These are phyloP conservation scores for Aspergillus quadrilineatus DNA, from an alignment of 2,329 filamentous ascomycete genomes.

Conservation along the genomic window DNA sequence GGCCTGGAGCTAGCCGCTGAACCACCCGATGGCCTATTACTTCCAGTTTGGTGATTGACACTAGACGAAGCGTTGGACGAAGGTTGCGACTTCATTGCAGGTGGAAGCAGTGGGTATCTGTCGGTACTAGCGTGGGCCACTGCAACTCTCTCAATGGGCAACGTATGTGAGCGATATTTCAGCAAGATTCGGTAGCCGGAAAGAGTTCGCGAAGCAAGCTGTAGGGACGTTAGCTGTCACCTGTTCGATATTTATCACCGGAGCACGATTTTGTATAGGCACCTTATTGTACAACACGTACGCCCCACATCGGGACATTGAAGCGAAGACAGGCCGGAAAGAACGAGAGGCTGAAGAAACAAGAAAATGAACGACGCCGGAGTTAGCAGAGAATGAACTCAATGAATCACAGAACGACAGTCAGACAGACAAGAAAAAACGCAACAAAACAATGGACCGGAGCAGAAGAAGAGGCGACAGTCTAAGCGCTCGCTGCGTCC, in stretches of 20 bases:
- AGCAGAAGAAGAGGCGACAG: neutral
- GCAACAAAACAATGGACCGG: neutral
- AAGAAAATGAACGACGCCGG: neutral
- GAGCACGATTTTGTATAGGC: neutral
- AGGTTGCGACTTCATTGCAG: slow-evolving; percentile 10
- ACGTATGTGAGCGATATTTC: neutral
- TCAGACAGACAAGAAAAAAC: neutral
- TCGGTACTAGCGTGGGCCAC: neutral
- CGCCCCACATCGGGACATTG: slow-evolving; percentile 20
- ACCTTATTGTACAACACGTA: slow-evolving; percentile 14
- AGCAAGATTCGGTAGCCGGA: neutral
- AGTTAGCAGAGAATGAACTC: neutral
- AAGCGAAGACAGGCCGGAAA: slow-evolving; percentile 1
- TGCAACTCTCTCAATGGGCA: neutral
- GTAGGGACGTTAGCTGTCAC: neutral
- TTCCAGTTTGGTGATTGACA: slow-evolving; percentile 4
- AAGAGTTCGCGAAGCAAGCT: slow-evolving; percentile 2
- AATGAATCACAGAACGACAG: neutral
- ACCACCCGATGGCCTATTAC: neutral
- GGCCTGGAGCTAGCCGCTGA: neutral
- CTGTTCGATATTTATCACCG: neutral
- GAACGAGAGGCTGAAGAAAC: neutral
- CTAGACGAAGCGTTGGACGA: slow-evolving; percentile 1
- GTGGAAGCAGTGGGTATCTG: neutral
- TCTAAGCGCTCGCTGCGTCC: neutral